Base-by-base conservation (phyloP, 1,284 basidiomycete species). In the Irpex sp. region DNA sequence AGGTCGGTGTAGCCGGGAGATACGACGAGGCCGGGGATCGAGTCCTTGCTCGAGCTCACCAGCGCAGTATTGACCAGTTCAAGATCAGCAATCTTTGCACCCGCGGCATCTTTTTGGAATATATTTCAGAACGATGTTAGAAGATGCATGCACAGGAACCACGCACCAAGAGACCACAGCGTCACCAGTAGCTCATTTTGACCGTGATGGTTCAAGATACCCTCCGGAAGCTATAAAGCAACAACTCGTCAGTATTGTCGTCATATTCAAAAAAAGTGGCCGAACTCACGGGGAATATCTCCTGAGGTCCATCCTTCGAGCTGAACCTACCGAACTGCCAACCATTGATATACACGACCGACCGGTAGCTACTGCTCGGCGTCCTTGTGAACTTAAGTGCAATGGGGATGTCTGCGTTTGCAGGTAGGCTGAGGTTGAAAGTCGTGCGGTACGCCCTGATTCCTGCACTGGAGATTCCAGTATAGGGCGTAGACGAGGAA, bases 381-480 rank as follows among this genome's bases (percentile, higher is more conserved):
- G 78, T 76, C 15, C 77, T 67, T 31, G 67, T 72, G 61, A 82
- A 77, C 61, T 78, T 75, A 57, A 82, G 79, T 5, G 78, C 77
- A n/a, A 81, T 67, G 5, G 78, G 78, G 4, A 79, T 69, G 64
- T 83, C 81, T 2, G 73, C 67, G 7, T 71, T 73, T 1, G 35
- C 59, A 0, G 80, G 79, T 1, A 82, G 61, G 59, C 78, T 65
- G 19, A 85, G 75, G 19, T 72, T 64, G 66, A 85, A 82, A 0
- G 72, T 73, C 2, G 82, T 80, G 39, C 74, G 68, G 65, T 78
- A 78, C 0, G 78, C 77, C 54, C 75, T 78, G 63, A 83, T 82
- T 2, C 79, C 80, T 0, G 82, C 75, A 1, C 74, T 71, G 2
- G 74, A 57, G 11, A 68, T 68, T n/a, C 75, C 74, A 15, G 70